Evolutionary conservation across 148 eudicot genomes (phyloP).

Genomic region (Silene latifolia): DNA sequence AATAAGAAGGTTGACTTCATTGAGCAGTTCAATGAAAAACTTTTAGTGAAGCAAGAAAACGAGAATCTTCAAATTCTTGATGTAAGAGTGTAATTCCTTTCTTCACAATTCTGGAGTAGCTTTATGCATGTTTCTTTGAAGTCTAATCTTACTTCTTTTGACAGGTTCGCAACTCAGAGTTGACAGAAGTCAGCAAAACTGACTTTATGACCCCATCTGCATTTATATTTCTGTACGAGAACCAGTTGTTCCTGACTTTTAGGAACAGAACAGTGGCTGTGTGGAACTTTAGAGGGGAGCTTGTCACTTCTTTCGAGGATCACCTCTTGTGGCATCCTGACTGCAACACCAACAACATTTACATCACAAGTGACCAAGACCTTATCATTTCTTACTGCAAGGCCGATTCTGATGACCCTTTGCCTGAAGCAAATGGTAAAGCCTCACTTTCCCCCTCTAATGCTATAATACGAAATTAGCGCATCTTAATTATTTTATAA

Average conservation of each 20-base stretch:
- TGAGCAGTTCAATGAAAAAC: slow-evolving; percentile 96
- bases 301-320: slow-evolving; percentile 97
- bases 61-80: slow-evolving; percentile 96
- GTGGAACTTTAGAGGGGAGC: slow-evolving; percentile 96
- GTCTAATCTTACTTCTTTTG: slow-evolving; percentile 18
- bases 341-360: slow-evolving; percentile 96
- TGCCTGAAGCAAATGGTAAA: slow-evolving; percentile 73
- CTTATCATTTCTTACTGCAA: slow-evolving; percentile 96
- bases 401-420: slow-evolving; percentile 73
- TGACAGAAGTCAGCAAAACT: slow-evolving; percentile 82
- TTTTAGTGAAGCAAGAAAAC: slow-evolving; percentile 95
- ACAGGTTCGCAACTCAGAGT: slow-evolving; percentile 80
- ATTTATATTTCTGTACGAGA: slow-evolving; percentile 90
- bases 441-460: not conserved
- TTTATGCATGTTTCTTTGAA: not conserved
- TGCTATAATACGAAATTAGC: not conserved
- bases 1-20: slow-evolving; percentile 97
- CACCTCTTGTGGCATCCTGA: slow-evolving; percentile 98
- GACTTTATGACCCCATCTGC: slow-evolving; percentile 99
- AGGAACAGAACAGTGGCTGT: slow-evolving; percentile 91
- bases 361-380: slow-evolving; percentile 96
- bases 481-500: not conserved
- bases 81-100: slow-evolving; percentile 40
- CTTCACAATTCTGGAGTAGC: not conserved
- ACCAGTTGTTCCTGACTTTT: slow-evolving; percentile 88